Base-by-base conservation (phyloP, 2,329 filamentous ascomycete genomes). In the Fusarium cicatricum region DNA sequence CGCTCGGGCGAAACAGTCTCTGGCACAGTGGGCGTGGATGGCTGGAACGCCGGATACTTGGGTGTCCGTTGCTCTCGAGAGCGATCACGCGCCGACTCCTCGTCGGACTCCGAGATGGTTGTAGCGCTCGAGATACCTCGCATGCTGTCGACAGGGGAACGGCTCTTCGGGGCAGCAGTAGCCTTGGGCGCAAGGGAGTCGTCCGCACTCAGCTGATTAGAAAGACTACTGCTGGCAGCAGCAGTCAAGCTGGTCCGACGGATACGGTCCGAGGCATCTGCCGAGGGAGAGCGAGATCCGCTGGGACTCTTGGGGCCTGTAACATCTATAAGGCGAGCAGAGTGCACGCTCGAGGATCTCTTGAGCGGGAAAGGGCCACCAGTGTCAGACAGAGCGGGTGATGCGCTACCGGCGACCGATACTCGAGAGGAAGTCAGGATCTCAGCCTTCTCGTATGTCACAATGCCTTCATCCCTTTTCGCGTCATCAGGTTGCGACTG, bases 261-360 rank as follows among this genome's bases (percentile, higher is more conserved):
- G 11, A 71, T 67, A n/a, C 77, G 74, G 29, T 82, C 80, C 11
- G 70, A 60, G 3, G 74, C 71, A 17, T 83, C 82, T 1, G 78
- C 62, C 0, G 82, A 85, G 23, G 75, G 78, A 38, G 77, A 74
- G 32, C 80, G 78, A n/a, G 83, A 84, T 36, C 75, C 74, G 10
- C 71, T 67, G 11, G 82, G 81, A 59, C 81, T 85, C 59, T 80
- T 81, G 16, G 81, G 81, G 11, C 77, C 77, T 9, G 78, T 65
- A 5, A 86, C 83, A 31, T 86, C 83, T 21, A 86, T 82, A 31
- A 87, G 74, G n/a, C 84, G 81, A 31, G 82, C 80, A 3, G 84
- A 86, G 56, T 80, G 80, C 15, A 84, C 75, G 61, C 82, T 85
- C 3, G 80, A 64, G 68, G 80, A 64, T 74, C 70, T 59, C 62